Base-by-base conservation (phyloP, 345 rosid genomes). In the Eucalyptus rudis region DNA sequence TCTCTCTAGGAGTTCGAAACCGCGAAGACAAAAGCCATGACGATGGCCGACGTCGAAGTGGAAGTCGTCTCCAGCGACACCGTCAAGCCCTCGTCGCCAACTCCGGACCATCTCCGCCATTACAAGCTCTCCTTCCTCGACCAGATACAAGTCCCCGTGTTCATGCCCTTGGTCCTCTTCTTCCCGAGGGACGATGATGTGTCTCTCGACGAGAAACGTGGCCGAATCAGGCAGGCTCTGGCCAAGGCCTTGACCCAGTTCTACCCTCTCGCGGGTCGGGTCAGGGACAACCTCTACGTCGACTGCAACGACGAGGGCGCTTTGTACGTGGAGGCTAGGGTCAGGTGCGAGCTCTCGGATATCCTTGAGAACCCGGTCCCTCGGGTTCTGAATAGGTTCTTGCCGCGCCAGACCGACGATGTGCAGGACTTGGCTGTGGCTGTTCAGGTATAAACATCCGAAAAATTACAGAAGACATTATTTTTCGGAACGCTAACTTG, bases 81-180 rank as follows among this genome's bases (percentile, higher is more conserved):
- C 49, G 49, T 90, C 45, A 90, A 85, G 81, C 92, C 92, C 24
- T 90, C 89, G 33, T 89, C 86, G 24, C 92, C 92, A 7, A 89
- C 92, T 29, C 92, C 92, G 2, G 22, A 87, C 86, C 90, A 87
- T 50, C 90, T 89, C 81, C 86, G 86, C 58, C 89, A 33, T 56
- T 2, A 45, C 92, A 87, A 86, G 86, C 89, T 86, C 6, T 89
- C 92, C 29, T 45, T 91, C 58, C 92, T 92, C 31, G 93, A 92
- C 85, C 93, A 92, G 87, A 87, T 90, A 10, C 44, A 45, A 5
- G 64, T 52, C 17, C 91, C 92, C n/a, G 27, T 81, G 54, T 91
- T 51, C 89, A 91, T 87, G 89, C 92, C 92, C 51, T 36, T 89
- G 83, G 20, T 91, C 44, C 71, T 91, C 89, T 91, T 91, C 90